phyloP scores from a whole-genome alignment of 2,329 filamentous ascomycete genomes.

The Gaeumannomyces tritici region DNA sequence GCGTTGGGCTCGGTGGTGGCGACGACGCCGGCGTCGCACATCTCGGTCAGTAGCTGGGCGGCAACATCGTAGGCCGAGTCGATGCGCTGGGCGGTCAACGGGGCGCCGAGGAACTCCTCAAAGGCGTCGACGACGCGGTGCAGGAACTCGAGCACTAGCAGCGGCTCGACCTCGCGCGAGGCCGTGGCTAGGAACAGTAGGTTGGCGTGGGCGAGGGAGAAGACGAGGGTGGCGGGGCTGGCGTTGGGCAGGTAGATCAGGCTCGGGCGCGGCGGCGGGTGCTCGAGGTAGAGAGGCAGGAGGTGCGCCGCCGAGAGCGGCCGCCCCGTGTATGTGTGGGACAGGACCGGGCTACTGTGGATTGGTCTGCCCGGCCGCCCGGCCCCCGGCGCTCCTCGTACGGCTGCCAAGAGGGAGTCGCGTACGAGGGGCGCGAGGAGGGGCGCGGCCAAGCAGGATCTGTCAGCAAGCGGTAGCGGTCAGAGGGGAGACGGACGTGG shows the following conservation, averaged over 20 bases:
- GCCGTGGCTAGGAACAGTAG: slow-evolving; percentile 77
- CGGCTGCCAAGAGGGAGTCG: background rate
- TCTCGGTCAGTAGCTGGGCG: slow-evolving; percentile 84
- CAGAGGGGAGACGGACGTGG: background rate
- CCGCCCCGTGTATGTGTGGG: slow-evolving; percentile 78
- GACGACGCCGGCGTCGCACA: slow-evolving; percentile 90
- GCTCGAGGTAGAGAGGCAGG: slow-evolving; percentile 77
- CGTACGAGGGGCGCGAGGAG: background rate
- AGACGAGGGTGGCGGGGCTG: slow-evolving; percentile 78
- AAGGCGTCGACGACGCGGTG: slow-evolving; percentile 87
- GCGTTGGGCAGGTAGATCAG: slow-evolving; percentile 76
- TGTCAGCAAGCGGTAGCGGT: background rate
- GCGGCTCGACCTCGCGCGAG: slow-evolving; percentile 79
- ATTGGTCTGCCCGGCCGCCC: background rate
- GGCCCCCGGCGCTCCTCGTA: background rate
- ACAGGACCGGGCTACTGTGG: slow-evolving; percentile 68
- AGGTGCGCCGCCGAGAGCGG: slow-evolving; percentile 69
- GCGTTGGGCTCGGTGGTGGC: slow-evolving; percentile 91
- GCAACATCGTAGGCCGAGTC: slow-evolving; percentile 88
- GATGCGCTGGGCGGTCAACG: slow-evolving; percentile 76
- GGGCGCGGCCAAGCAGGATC: background rate
- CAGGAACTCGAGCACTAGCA: slow-evolving; percentile 87
- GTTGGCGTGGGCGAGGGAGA: slow-evolving; percentile 76
- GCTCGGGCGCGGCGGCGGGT: slow-evolving; percentile 72
- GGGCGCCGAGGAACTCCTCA: slow-evolving; percentile 88